Evolutionary conservation across 2,329 filamentous ascomycete species (phyloP).

Genomic region (Penicillium sp.): DNA sequence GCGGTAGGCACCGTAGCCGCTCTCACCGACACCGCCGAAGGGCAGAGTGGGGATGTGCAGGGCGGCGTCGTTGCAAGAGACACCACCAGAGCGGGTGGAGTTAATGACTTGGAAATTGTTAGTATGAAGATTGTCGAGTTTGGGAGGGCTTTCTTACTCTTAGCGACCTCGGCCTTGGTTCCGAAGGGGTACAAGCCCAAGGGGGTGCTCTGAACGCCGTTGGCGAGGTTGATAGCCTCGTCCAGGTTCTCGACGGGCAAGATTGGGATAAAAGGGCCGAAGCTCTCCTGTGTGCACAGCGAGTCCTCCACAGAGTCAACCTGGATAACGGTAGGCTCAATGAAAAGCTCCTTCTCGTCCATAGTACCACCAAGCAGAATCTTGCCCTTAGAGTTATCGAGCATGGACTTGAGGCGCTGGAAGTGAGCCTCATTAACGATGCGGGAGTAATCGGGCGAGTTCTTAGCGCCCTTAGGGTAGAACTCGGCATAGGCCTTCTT

Average conservation of each 20-base stretch:
- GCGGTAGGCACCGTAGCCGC: conserved; percentile 74
- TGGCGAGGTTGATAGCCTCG: conserved; percentile 79
- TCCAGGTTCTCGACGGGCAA: conserved; percentile 78
- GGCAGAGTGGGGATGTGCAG: conserved; percentile 73
- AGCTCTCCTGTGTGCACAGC: conserved; percentile 81
- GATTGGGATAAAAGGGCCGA: conserved; percentile 88
- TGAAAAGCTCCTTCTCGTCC: conserved; percentile 78
- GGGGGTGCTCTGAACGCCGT: conserved; percentile 79
- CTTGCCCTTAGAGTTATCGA: conserved; percentile 80
- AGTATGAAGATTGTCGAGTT: not conserved
- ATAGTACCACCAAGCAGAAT: conserved; percentile 84
- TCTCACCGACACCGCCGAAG: conserved; percentile 83
- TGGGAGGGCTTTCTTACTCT: conserved; percentile 56
- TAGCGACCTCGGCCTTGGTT: conserved; percentile 73
- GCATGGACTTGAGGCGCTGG: conserved; percentile 81
- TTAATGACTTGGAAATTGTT: conserved; percentile 54
- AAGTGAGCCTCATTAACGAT: conserved; percentile 83
- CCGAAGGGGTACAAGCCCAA: conserved; percentile 86
- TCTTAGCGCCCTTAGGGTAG: conserved; percentile 78
- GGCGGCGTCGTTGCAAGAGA: conserved; percentile 60
- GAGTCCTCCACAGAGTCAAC: conserved; percentile 74
- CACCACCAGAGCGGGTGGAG: conserved; percentile 68
- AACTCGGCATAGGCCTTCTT: conserved; percentile 72
- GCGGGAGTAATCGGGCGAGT: conserved; percentile 75
- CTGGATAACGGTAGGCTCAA: conserved; percentile 90